Evolutionary conservation across 2,329 filamentous ascomycete genomes (phyloP), one percentile per base, ranked within the genome.

Genomic region (Pseudovirgaria hyperparasitica): DNA sequence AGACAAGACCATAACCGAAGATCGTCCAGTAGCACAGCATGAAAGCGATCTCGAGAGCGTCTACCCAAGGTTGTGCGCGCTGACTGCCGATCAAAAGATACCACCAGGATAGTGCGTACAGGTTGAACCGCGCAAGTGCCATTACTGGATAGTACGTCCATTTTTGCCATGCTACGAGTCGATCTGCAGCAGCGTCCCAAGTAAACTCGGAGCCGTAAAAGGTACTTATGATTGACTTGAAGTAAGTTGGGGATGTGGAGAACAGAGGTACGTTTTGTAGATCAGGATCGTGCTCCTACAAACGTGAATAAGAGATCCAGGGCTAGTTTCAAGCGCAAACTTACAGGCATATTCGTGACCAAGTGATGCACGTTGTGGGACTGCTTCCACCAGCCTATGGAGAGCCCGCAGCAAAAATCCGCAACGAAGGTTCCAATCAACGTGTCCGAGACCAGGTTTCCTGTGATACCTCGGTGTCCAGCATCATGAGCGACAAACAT

Each of bases 131-230:
- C 5, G 80, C 86, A 35, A 93, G 69, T 19, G 72, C 63, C 42
- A 93, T 72, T 37, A 93, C 62, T 3, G 80, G 70, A 49, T 92
- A 92, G 56, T 92, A 93, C 1, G 79, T 67, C 53, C 80, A 86
- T 32, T 81, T 67, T 52, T 93, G 85, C 33, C 80, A 66, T n/a
- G 65, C 67, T 25, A 92, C 57, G 9, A 82, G 51, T 35, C 81
- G 51, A 45, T 74, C 76, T 12, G 82, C 79, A n/a, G 72, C 64
- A 5, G 65, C 64, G 47, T 92, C 84, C 50, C 82, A 92, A 31
- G 67, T 51, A 74, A 92, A 84, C 30, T 82, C 57, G 26, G 72
- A 74, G 28, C 86, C 76, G 53, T 94, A 92, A 56, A 85, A 93
- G 4, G 80, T 81, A 11, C 81, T 90, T 18, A 70, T 67, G 25